Evolutionary conservation across 1,284 basidiomycete species (phyloP).

Genomic region (Rhodotorula sp.): DNA sequence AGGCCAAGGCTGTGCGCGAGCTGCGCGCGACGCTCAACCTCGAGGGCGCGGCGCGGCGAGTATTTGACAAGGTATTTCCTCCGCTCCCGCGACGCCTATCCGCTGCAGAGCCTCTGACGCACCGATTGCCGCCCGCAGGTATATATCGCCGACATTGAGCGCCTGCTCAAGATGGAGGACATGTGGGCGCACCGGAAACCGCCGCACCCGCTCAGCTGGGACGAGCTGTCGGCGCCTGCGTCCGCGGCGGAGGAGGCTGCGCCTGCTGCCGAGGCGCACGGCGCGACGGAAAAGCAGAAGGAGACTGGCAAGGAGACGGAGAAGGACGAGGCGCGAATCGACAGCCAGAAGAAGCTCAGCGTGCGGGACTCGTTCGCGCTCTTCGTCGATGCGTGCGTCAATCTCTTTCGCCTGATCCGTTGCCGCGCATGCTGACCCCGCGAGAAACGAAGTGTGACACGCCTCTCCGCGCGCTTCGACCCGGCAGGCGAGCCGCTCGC

Average conservation of each 20-base stretch:
- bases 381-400: constrained; percentile 72
- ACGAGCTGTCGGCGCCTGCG: constrained; percentile 67
- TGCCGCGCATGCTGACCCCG: constrained; percentile 1
- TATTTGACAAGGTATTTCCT: constrained; percentile 76
- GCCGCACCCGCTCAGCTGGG: constrained; percentile 80
- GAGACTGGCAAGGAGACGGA: constrained; percentile 12
- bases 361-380: constrained; percentile 77
- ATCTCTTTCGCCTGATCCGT: constrained; percentile 16
- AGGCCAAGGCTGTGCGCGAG: constrained; percentile 81
- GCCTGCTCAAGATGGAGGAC: constrained; percentile 90
- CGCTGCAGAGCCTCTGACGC: background rate
- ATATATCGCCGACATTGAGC: constrained; percentile 82
- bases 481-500: constrained; percentile 65
- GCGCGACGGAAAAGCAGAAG: constrained; percentile 10
- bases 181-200: constrained; percentile 92
- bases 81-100: too few relatives aligned
- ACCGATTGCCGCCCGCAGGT: constrained; percentile 58
- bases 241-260: constrained; percentile 50
- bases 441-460: constrained; percentile 62
- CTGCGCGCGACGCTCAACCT: constrained; percentile 61
- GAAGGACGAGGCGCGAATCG: constrained; percentile 57
- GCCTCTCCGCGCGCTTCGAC: constrained; percentile 71
- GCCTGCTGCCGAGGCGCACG: constrained; percentile 25
- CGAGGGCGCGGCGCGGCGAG: constrained; percentile 65
- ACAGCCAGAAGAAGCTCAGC: constrained; percentile 74